Evolutionary conservation across 2,329 filamentous ascomycete genomes (phyloP).

Genomic region (Blumeriella jaapii): DNA sequence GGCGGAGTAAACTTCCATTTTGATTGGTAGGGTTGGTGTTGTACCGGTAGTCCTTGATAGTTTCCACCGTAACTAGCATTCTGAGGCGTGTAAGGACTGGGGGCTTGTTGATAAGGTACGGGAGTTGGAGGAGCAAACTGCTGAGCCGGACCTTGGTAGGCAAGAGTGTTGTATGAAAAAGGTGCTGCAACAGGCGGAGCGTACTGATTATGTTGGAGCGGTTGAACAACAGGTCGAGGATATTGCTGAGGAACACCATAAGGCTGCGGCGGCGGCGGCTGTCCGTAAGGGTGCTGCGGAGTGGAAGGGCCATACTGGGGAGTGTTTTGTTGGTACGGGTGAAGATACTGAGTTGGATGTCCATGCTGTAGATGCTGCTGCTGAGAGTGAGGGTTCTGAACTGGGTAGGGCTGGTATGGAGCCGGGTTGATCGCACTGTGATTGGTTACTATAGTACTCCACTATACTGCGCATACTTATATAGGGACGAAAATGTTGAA

Average conservation of each 20-base stretch:
- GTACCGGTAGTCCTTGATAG: conserved; percentile 7
- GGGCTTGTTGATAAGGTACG: conserved; percentile 15
- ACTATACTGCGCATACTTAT: too few relatives aligned
- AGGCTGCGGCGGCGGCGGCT: conserved; percentile 10
- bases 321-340: conserved; percentile 15
- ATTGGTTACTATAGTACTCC: too few relatives aligned
- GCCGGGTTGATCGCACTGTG: background rate
- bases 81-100: conserved; percentile 11
- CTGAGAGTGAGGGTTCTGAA: conserved; percentile 11
- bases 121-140: conserved; percentile 13
- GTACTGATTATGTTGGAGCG: conserved; percentile 13
- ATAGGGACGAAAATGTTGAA: too few relatives aligned
- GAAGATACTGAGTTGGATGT: conserved; percentile 15
- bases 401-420: background rate
- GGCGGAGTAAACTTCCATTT: conserved; percentile 14
- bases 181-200: conserved; percentile 13
- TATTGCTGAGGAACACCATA: conserved; percentile 15
- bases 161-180: conserved; percentile 11
- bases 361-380: conserved; percentile 12
- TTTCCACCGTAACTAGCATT: conserved; percentile 10
- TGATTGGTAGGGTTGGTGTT: conserved; percentile 8
- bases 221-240: conserved; percentile 13
- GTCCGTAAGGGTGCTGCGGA: conserved; percentile 13
- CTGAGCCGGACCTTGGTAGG: conserved; percentile 12
- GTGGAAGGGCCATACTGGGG: conserved; percentile 16